phyloP scores from a whole-genome alignment of 169 alveolate genomes.

The Miamiensis avidus region DNA sequence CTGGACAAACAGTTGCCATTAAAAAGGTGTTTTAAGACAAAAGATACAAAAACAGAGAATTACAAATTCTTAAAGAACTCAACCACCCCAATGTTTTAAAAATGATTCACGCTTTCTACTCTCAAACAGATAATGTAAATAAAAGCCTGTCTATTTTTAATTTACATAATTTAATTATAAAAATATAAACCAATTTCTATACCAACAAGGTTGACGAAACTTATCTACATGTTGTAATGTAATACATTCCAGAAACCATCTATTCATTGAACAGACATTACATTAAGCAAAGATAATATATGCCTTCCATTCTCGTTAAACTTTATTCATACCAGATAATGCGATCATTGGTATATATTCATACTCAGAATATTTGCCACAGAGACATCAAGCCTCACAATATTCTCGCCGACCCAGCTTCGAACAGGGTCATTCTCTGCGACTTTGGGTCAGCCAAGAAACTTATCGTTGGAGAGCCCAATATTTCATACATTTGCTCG shows the following conservation, averaged over 20 bases:
- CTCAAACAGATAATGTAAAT: conserved; percentile 59
- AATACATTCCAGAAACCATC: conserved; percentile 96
- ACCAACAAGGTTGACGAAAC: conserved; percentile 46
- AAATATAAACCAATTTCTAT: too few relatives aligned
- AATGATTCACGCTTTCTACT: conserved; percentile 90
- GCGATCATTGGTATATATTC: conserved; percentile 96
- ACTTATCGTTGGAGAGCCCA: conserved; percentile 91
- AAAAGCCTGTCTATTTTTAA: background rate
- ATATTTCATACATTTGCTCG: conserved; percentile 96
- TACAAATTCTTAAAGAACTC: conserved; percentile 92
- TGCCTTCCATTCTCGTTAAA: conserved; percentile 93
- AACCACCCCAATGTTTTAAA: conserved; percentile 93
- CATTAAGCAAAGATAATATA: conserved; percentile 82
- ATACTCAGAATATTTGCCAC: conserved; percentile 95
- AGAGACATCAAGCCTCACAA: conserved; percentile 99
- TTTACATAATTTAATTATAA: background rate
- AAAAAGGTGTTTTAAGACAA: conserved; percentile 95
- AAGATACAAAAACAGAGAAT: conserved; percentile 96
- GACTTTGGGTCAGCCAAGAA: conserved; percentile 99
- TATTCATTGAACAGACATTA: conserved; percentile 91
- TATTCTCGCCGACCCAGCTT: conserved; percentile 92
- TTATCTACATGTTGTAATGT: conserved; percentile 97
- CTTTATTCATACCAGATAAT: conserved; percentile 94
- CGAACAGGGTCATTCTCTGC: conserved; percentile 93
- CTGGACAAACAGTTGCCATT: conserved; percentile 96